phyloP scores from a whole-genome alignment of 345 rosid genomes.

The Eucalyptus curtisii region DNA sequence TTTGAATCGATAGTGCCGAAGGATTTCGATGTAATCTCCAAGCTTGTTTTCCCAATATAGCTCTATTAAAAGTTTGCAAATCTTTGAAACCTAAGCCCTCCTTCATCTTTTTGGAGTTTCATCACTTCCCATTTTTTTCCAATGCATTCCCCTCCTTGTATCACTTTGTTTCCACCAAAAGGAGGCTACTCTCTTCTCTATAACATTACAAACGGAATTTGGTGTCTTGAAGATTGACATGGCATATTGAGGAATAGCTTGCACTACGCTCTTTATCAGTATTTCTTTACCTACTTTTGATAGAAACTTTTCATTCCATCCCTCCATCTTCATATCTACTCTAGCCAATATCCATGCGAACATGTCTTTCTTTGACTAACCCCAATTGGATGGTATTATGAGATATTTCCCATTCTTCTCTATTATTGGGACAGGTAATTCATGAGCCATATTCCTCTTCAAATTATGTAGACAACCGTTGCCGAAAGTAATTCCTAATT shows the following conservation, averaged over 20 bases:
- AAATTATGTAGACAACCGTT: neutral
- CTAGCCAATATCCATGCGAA: neutral
- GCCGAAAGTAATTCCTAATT: neutral
- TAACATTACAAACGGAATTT: too few species aligned
- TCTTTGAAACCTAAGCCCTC: too few species aligned
- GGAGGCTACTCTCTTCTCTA: too few species aligned
- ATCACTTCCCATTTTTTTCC: too few species aligned
- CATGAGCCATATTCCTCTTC: neutral
- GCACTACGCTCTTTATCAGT: accelerated
- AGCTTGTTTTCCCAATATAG: too few species aligned
- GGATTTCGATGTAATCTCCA: too few species aligned
- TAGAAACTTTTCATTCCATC: neutral
- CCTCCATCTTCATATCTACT: neutral
- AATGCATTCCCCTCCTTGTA: too few species aligned
- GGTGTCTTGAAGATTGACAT: neutral
- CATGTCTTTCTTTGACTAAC: neutral
- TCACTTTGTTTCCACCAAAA: too few species aligned
- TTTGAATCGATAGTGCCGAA: accelerated
- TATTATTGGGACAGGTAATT: neutral
- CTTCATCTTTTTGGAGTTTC: too few species aligned
- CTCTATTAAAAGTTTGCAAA: too few species aligned
- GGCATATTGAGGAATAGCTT: neutral
- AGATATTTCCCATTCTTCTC: neutral
- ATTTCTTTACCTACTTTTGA: neutral
- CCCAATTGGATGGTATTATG: accelerated